Evolutionary conservation across 23 red algal genomes (phyloP), one percentile per base, ranked within the genome.

Genomic region (Gracilaria domingensis): DNA sequence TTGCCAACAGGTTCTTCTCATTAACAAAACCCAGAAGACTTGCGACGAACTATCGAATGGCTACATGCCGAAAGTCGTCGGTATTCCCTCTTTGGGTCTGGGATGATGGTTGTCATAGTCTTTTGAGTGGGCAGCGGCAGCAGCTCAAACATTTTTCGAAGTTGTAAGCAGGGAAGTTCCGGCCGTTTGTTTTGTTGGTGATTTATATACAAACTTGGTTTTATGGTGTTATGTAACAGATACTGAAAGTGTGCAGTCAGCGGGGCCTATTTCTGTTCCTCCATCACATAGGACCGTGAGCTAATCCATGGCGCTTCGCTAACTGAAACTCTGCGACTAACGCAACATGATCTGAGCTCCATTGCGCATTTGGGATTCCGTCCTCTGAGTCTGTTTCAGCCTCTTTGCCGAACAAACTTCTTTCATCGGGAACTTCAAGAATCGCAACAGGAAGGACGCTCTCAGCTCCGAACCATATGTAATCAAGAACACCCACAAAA

Each of bases 401-500:
- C 33, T 79, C 88, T 37, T 88, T 80, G 32, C 85, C 81, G 24
- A 94, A 81, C 28, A 98, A 62, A 24, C 59, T 76, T 26, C 38
- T 70, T 67, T 94, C 95, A 29, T 91, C 87, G 32, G 89, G 88
- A 28, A 98, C 80, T 67, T 98, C 95, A 44, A 98, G 44, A 38
- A 92, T 60, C 11, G 88, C 95, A 29, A 85, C 78, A 28, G 90
- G 80, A 51, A 91, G 50, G 32, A 98, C 84, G 38, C 79, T 87
- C 14, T 91, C 91, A 26, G 91, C 77, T 20, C 82, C 93, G 47
- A 87, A 98, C 88, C 92, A 98, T 21, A 98, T 83, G 66, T 95
- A 98, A 86, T 98, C 96, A 35, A 98, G 89, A 37, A 93, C 93
- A 18, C 96, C 96, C 50, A 93, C 89, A 86, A 95, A 98, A 45